Evolutionary conservation across 2,329 filamentous ascomycete genomes (phyloP), one percentile per base, ranked within the genome.

Genomic region (Paecilomyces dactylethromorphus): DNA sequence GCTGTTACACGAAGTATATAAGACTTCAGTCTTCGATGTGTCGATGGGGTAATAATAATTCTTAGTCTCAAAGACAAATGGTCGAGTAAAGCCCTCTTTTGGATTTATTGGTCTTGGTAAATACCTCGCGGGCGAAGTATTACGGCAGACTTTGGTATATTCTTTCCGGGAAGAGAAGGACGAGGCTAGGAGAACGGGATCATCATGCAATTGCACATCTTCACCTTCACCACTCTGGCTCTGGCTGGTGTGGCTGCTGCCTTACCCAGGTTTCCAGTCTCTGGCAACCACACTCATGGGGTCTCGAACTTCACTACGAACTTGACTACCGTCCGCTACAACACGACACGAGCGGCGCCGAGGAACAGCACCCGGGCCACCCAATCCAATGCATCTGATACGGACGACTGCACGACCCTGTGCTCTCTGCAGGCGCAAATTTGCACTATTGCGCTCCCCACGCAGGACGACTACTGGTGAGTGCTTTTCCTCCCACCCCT

Each of bases 401-500:
- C 11, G 6, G 53, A 60, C 26, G 55, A 62, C 49, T 69, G 68
- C 50, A 59, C 63, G 29, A 62, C 64, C 52, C n/a, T 68, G 50
- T 70, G 68, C 50, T 65, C 65, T 2, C 54, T 70, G 52, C 56
- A 64, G 32, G 59, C 64, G 6, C 63, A 69, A 57, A 62, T 64
- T 12, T 70, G 68, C 55, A 62, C 59, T 1, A 56, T 68, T 56
- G 64, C 66, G n/a, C 56, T 66, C 6, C 66, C 67, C 1, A 56
- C 66, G 6, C 67, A 69, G 56, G 64, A 69, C 53, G 56, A 60
- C 29, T 68, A 63, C 50, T 70, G 68, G 67, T 70, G 53, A 62
- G 65, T 63, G 39, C n/a, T 45, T 45, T 15, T n/a, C 3, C 18
- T 45, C 15, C 5, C 6, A 15, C 4, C 6, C 10, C 35, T 7